These are phyloP conservation scores for Dendrobium officinale DNA, from an alignment of 106 monocot genomes.

Conservation along the genomic window DNA sequence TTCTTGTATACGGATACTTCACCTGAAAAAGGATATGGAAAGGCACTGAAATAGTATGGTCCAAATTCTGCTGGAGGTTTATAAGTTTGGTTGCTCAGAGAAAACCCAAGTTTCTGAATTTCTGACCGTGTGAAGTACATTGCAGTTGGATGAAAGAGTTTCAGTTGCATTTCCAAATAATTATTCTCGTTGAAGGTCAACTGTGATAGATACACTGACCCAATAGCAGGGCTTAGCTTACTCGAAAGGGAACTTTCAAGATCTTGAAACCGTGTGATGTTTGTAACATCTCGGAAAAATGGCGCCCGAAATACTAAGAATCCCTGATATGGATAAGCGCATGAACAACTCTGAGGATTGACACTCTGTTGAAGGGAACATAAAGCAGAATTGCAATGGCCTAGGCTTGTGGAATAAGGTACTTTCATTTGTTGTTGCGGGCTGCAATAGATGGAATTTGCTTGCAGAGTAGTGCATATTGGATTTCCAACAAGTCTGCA, in stretches of 20 bases:
- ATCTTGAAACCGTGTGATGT: constrained; percentile 26
- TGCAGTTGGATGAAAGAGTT: constrained; percentile 46
- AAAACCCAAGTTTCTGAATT: constrained; percentile 40
- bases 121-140: constrained; percentile 40
- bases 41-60: constrained; percentile 52
- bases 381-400: constrained; percentile 20
- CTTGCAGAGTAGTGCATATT: constrained; percentile 18
- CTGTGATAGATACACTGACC: constrained; percentile 33
- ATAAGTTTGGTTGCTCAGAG: constrained; percentile 57
- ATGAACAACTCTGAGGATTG: constrained; percentile 43
- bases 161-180: constrained; percentile 40
- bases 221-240: constrained; percentile 24
- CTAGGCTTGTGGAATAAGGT: constrained; percentile 45
- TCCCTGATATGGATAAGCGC: constrained; percentile 59
- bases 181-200: constrained; percentile 30
- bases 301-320: constrained; percentile 53
- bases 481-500: constrained; percentile 65
- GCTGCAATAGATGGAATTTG: constrained; percentile 29
- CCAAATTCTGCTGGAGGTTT: constrained; percentile 57
- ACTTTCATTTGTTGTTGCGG: constrained; percentile 3
- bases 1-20: not conserved
- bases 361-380: constrained; percentile 40
- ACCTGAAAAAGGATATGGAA: constrained; percentile 42
- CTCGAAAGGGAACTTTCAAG: constrained; percentile 39
- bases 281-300: constrained; percentile 37